Percentiles rank a stretch among this genome's conserved stretches.
These are phyloP conservation scores for Lithohypha guttulata DNA, from an alignment of 2,329 filamentous ascomycete genomes.

Conservation along the genomic window DNA sequence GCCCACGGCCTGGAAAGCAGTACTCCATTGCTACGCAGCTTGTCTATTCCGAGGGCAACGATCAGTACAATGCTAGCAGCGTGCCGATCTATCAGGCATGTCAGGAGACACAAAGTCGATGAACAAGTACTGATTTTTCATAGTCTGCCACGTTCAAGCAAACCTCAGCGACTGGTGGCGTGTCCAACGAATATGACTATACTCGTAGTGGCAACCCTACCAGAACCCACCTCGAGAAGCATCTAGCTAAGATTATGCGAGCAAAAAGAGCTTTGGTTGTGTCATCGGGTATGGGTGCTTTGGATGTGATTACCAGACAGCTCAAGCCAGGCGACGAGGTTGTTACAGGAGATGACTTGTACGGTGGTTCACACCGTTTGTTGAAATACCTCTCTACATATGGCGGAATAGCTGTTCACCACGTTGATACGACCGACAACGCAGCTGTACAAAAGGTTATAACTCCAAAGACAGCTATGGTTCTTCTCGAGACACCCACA, in stretches of 20 bases:
- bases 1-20: slow-evolving; percentile 70
- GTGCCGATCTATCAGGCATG: slow-evolving; percentile 84
- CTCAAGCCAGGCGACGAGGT: slow-evolving; percentile 91
- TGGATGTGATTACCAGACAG: slow-evolving; percentile 90
- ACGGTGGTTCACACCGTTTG: slow-evolving; percentile 87
- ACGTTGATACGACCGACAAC: slow-evolving; percentile 82
- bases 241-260: slow-evolving; percentile 98
- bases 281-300: slow-evolving; percentile 90
- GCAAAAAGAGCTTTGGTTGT: slow-evolving; percentile 84
- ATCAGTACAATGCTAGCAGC: slow-evolving; percentile 94
- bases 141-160: slow-evolving; percentile 96
- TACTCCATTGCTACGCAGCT: slow-evolving; percentile 94
- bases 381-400: slow-evolving; percentile 85
- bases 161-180: slow-evolving; percentile 51
- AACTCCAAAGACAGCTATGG: slow-evolving; percentile 79
- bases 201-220: slow-evolving; percentile 96
- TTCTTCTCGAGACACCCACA: slow-evolving; percentile 89
- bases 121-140: slow-evolving; percentile 2
- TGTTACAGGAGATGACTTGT: slow-evolving; percentile 91
- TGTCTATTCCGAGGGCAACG: slow-evolving; percentile 89
- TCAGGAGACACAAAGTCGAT: neutral
- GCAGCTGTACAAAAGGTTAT: slow-evolving; percentile 60
- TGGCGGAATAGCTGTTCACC: slow-evolving; percentile 84
- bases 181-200: slow-evolving; percentile 92
- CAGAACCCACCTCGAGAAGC: slow-evolving; percentile 86